A percentile compares a stretch with the other conserved stretches of the same genome.
Evolutionary conservation across 371 early-diverging fungal genomes (phyloP).

Genomic region (Haplosporangium sp.): DNA sequence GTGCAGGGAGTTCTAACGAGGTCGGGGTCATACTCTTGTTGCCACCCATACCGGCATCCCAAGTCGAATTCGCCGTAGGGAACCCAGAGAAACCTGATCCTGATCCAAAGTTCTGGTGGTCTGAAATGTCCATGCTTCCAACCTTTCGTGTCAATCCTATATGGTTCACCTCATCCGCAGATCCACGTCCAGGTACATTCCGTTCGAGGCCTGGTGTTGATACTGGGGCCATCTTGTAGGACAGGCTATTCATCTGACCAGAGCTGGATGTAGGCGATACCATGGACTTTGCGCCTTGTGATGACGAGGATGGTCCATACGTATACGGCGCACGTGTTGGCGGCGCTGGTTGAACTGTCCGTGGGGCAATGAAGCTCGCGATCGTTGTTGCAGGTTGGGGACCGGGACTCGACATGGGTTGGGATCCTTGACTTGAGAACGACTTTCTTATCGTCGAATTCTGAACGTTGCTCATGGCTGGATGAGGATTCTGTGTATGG

Average conservation of each 20-base stretch:
- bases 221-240: slow-evolving; percentile 8
- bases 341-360: slow-evolving; percentile 34
- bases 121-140: slow-evolving; percentile 40
- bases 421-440: slow-evolving; percentile 20
- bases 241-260: slow-evolving; percentile 9
- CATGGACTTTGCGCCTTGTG: slow-evolving; percentile 4
- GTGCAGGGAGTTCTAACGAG: slow-evolving; percentile 32
- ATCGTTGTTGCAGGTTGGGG: slow-evolving; percentile 31
- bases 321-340: slow-evolving; percentile 42
- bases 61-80: slow-evolving; percentile 29
- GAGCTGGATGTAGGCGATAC: slow-evolving; percentile 21
- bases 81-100: slow-evolving; percentile 33
- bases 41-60: slow-evolving; percentile 32
- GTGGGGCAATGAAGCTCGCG: slow-evolving; percentile 42
- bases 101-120: slow-evolving; percentile 23
- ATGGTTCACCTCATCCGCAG: slow-evolving; percentile 5
- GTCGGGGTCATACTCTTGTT: slow-evolving; percentile 18
- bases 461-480: slow-evolving; percentile 6
- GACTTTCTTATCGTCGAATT: slow-evolving; percentile 20
- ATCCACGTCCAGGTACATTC: slow-evolving; percentile 10
- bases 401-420: slow-evolving; percentile 26
- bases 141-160: slow-evolving; percentile 27
- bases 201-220: slow-evolving; percentile 20
- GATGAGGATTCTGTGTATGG: slow-evolving; percentile 11
- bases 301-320: slow-evolving; percentile 36